Conservation (phyloP, 139 green algal genomes). For the Mychonastes homosphaera region DNA sequence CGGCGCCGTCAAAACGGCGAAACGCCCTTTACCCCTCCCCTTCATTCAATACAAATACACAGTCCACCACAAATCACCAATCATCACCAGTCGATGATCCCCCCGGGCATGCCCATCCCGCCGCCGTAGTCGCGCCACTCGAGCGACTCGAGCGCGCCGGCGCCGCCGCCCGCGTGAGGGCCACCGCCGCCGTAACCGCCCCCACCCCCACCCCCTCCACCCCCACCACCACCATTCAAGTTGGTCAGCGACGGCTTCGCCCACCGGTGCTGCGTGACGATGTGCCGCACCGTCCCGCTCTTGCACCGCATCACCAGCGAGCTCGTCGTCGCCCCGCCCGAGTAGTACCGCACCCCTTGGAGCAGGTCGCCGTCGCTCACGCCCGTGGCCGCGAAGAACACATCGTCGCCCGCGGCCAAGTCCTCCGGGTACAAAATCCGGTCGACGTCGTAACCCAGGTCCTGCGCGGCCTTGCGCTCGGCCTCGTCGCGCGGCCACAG, state of each 20-base stretch:
- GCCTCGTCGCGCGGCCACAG: conserved; percentile 54
- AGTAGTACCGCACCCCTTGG: conserved; percentile 55
- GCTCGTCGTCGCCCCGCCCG: conserved; percentile 56
- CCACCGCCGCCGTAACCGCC: too few species aligned
- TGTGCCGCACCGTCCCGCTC: conserved; percentile 52
- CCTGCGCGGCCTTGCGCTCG: conserved; percentile 31
- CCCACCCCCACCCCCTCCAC: too few species aligned
- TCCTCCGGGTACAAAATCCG: conserved; percentile 36
- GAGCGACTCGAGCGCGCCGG: too few species aligned
- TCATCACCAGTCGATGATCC: too few species aligned
- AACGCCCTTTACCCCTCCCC: too few species aligned
- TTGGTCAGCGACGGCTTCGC: conserved; percentile 46
- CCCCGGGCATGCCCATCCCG: too few species aligned
- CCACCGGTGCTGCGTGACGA: conserved; percentile 63
- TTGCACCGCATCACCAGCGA: conserved; percentile 67
- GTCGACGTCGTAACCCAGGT: conserved; percentile 38
- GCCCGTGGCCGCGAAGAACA: conserved; percentile 76
- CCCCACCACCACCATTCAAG: too few species aligned
- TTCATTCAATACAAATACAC: too few species aligned
- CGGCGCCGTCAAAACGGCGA: too few species aligned
- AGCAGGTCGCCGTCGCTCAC: conserved; percentile 69
- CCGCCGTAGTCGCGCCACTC: too few species aligned
- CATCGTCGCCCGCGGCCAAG: conserved; percentile 17
- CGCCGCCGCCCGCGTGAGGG: too few species aligned
- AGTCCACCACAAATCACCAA: too few species aligned